Conservation (phyloP, 257 asterid species). For the Solanum dulcamara region DNA sequence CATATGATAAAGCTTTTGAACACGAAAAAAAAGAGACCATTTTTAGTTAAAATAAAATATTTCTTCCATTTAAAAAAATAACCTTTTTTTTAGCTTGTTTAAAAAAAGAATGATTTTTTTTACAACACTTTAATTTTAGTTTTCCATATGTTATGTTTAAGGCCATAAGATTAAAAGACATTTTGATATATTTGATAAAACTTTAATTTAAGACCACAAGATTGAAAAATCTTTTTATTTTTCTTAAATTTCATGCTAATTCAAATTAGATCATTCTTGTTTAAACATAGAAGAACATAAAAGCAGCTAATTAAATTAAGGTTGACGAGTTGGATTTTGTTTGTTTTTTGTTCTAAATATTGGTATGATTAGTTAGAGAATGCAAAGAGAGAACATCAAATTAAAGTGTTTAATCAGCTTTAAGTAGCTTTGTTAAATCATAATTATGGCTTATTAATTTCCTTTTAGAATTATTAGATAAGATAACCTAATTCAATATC, state of each 20-base stretch:
- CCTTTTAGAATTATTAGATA: neutral
- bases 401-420: neutral
- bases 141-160: too few species aligned
- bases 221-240: too few species aligned
- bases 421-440: neutral
- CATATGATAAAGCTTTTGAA: neutral
- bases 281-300: neutral
- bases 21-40: neutral
- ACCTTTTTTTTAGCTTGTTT: too few species aligned
- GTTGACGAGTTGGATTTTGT: neutral
- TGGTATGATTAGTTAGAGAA: neutral
- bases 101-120: too few species aligned
- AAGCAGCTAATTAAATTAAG: neutral
- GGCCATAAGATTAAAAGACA: too few species aligned
- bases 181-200: too few species aligned
- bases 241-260: too few species aligned
- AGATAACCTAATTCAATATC: too few species aligned
- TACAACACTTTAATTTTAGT: too few species aligned
- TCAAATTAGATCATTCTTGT: too few species aligned
- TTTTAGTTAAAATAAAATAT: neutral
- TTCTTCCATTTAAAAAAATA: too few species aligned
- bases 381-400: neutral
- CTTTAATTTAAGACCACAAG: too few species aligned
- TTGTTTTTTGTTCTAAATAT: neutral
- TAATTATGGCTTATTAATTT: neutral